Conservation (phyloP, 257 asterid genomes). For the Verbena officinalis region DNA sequence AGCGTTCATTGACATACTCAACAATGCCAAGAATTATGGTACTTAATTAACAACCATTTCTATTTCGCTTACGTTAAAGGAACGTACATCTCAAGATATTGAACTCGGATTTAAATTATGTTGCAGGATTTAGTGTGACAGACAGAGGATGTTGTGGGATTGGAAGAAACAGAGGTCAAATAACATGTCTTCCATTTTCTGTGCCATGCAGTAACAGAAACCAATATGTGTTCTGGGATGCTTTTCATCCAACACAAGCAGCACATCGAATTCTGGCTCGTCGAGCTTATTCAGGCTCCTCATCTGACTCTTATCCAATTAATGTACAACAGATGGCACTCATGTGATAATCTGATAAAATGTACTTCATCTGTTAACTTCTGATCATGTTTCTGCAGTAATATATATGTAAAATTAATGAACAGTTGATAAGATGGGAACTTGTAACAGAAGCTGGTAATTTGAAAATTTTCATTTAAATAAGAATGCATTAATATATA, state of each 20-base stretch:
- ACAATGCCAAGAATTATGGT: slow-evolving; percentile 60
- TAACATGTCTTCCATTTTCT: slow-evolving; percentile 70
- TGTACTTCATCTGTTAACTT: background rate
- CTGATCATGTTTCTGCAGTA: background rate
- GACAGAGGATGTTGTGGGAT: slow-evolving; percentile 80
- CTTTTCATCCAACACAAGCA: slow-evolving; percentile 79
- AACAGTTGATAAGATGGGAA: too few relatives aligned
- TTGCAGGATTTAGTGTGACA: slow-evolving; percentile 57
- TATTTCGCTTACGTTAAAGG: too few relatives aligned
- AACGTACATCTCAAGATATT: too few relatives aligned
- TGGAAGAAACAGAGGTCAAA: slow-evolving; percentile 65
- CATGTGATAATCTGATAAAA: slow-evolving; percentile 33
- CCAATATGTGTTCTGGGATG: slow-evolving; percentile 77
- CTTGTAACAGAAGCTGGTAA: too few relatives aligned
- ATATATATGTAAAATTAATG: background rate
- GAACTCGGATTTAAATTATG: too few relatives aligned
- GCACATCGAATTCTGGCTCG: slow-evolving; percentile 55
- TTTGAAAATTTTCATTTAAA: too few relatives aligned
- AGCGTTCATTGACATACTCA: slow-evolving; percentile 52
- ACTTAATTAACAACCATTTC: background rate
- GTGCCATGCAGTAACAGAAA: slow-evolving; percentile 57
- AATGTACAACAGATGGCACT: slow-evolving; percentile 60
- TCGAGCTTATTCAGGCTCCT: slow-evolving; percentile 55
- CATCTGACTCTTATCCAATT: slow-evolving; percentile 53
- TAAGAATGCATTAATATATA: too few relatives aligned